These are phyloP conservation scores for Amanita inopinata DNA, from an alignment of 768 basidiomycete genomes.

Conservation along the genomic window DNA sequence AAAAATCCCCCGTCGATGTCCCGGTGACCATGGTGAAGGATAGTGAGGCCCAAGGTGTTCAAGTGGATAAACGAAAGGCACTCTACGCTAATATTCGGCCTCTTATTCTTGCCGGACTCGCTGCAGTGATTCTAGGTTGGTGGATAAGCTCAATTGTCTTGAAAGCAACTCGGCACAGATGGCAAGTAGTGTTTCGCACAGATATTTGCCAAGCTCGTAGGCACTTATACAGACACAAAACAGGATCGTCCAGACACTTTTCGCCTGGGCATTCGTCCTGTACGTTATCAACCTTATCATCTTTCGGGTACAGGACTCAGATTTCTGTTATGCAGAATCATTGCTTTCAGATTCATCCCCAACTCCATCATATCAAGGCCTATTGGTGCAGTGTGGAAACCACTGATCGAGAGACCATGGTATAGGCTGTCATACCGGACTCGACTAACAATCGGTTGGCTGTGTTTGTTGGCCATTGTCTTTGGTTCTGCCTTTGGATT, in stretches of 20 bases:
- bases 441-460: constrained; percentile 63
- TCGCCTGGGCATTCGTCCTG: constrained; percentile 78
- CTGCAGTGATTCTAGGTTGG: constrained; percentile 67
- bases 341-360: constrained; percentile 81
- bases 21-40: background rate
- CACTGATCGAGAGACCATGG: constrained; percentile 58
- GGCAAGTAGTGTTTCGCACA: constrained; percentile 31
- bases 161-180: constrained; percentile 62
- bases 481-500: constrained; percentile 88
- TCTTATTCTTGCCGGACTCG: constrained; percentile 41
- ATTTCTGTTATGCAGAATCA: constrained; percentile 35
- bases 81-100: constrained; percentile 25
- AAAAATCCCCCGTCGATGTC: background rate
- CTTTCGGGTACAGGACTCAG: constrained; percentile 1
- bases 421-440: constrained; percentile 39
- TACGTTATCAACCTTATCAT: constrained; percentile 22
- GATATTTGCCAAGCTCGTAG: constrained; percentile 6
- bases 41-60: background rate
- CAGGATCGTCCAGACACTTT: constrained; percentile 75
- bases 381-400: constrained; percentile 62
- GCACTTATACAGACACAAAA: constrained; percentile 7
- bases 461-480: constrained; percentile 64
- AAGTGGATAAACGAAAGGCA: background rate
- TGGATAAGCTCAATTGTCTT: constrained; percentile 75
- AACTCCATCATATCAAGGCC: constrained; percentile 61